Base-by-base conservation (phyloP, 2,329 filamentous ascomycete genomes). In the Cryphonectria radicalis region DNA sequence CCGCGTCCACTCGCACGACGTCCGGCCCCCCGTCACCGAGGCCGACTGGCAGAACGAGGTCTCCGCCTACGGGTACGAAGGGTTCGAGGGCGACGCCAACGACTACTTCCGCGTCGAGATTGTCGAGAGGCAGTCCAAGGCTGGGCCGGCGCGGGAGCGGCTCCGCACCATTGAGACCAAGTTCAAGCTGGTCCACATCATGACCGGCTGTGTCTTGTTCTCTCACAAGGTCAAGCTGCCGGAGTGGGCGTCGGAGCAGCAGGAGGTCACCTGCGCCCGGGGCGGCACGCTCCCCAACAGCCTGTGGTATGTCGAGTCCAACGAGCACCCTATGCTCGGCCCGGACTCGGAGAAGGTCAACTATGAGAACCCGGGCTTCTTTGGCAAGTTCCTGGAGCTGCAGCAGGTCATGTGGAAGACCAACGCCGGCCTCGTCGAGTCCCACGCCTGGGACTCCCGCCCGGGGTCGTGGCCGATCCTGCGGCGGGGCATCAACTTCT, bases 341-440 rank as follows among this genome's bases (percentile, higher is more conserved):
- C 86, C 87, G 2, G 87, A 91, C 74, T 91, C 93, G 19, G 96
- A 98, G 80, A 97, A 93, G 84, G 95, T 97, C 82, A 99, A 98
- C 84, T 99, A 99, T 83, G 90, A 89, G 77, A 91, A 95, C 77
- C 96, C 95, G 19, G 94, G 95, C 40, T 99, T 99, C 89, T 91
- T 99, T 74, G 94, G 93, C 78, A 99, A 99, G 82, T 99, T 99
- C 85, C 94, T 92, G 90, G 96, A 99, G 83, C 87, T 99, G 62
- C 95, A 99, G 80, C 91, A 93, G 82, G 96, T 99, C 74, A 99
- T 99, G 96, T 99, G 96, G 96, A 94, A 89, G 77, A 99, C 96
- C 50, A 99, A 99, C 79, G 96, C 96, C 43, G 96, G 96, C 60
- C 89, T 99, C 65, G 93, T 96, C 37, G 96, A 99, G 78, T 97